Conservation (phyloP, 805 yeast genomes). For the Trichomonascus vanleenenianus region DNA sequence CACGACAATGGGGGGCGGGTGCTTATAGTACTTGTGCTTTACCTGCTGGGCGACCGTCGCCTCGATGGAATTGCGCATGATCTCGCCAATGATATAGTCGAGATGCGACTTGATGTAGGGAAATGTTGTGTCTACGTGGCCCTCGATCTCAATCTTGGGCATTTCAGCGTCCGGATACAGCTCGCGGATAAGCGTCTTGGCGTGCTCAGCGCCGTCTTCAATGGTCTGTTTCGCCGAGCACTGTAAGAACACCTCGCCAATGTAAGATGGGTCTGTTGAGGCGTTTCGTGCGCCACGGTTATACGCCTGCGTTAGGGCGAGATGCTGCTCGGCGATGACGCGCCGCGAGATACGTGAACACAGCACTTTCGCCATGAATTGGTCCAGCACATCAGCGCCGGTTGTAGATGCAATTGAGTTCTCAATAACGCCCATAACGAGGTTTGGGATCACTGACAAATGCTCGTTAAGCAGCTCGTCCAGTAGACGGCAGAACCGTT, state of each 20-base stretch:
- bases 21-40: conserved; percentile 38
- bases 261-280: conserved; percentile 34
- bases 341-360: conserved; percentile 85
- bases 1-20: conserved; percentile 53
- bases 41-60: conserved; percentile 57
- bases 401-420: conserved; percentile 50
- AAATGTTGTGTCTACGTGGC: conserved; percentile 57
- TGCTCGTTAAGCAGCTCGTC: conserved; percentile 64
- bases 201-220: conserved; percentile 44
- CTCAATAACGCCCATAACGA: conserved; percentile 90
- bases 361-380: conserved; percentile 65
- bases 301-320: conserved; percentile 65
- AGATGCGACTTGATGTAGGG: conserved; percentile 83
- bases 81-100: conserved; percentile 80
- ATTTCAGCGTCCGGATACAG: conserved; percentile 33
- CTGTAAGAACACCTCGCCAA: conserved; percentile 74
- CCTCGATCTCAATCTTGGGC: conserved; percentile 75
- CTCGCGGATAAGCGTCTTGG: conserved; percentile 38
- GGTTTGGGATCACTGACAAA: conserved; percentile 72
- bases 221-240: conserved; percentile 70
- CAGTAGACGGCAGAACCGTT: conserved; percentile 57
- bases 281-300: conserved; percentile 35
- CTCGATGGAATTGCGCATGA: conserved; percentile 75
- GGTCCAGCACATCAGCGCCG: conserved; percentile 59
- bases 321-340: conserved; percentile 85